Evolutionary conservation across 345 rosid genomes (phyloP).

Genomic region (Eucalyptus polyanthemos): DNA sequence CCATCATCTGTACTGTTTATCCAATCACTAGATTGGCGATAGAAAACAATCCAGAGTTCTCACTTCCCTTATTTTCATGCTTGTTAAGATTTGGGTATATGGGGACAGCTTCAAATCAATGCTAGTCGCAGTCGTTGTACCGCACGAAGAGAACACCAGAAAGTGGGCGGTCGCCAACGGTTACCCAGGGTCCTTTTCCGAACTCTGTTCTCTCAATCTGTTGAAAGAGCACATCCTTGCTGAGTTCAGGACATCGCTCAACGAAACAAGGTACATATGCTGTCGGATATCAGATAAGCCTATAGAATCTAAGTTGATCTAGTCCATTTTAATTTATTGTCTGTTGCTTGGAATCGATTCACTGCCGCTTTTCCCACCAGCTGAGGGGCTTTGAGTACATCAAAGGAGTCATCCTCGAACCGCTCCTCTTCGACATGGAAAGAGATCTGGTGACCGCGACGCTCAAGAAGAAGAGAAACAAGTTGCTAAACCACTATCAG

Average conservation of each 20-base stretch:
- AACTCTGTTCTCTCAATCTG: constrained; percentile 57
- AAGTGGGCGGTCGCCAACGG: constrained; percentile 62
- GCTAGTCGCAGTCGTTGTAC: constrained; percentile 78
- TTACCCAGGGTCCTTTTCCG: constrained; percentile 24
- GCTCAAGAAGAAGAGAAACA: constrained; percentile 80
- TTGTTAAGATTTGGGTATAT: constrained; percentile 72
- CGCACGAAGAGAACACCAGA: constrained; percentile 46
- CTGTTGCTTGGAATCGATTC: not conserved
- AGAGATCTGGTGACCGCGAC: constrained; percentile 91
- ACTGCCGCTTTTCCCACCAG: constrained; percentile 9
- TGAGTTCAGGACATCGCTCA: constrained; percentile 59
- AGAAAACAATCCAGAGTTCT: not conserved
- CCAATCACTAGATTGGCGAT: not conserved
- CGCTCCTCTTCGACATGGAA: constrained; percentile 58
- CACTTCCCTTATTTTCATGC: not conserved
- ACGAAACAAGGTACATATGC: constrained; percentile 44
- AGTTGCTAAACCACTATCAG: constrained; percentile 64
- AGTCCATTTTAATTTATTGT: not conserved
- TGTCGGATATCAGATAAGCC: not conserved
- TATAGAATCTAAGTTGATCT: not conserved
- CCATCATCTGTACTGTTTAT: not conserved
- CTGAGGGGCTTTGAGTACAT: constrained; percentile 68
- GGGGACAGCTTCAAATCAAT: constrained; percentile 82
- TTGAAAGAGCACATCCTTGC: constrained; percentile 39
- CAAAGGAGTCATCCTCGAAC: constrained; percentile 60